Percentiles rank a stretch among this genome's conserved stretches.
Evolutionary conservation across 1,139 yeast genomes (phyloP).

Genomic region (Pichia sp.): DNA sequence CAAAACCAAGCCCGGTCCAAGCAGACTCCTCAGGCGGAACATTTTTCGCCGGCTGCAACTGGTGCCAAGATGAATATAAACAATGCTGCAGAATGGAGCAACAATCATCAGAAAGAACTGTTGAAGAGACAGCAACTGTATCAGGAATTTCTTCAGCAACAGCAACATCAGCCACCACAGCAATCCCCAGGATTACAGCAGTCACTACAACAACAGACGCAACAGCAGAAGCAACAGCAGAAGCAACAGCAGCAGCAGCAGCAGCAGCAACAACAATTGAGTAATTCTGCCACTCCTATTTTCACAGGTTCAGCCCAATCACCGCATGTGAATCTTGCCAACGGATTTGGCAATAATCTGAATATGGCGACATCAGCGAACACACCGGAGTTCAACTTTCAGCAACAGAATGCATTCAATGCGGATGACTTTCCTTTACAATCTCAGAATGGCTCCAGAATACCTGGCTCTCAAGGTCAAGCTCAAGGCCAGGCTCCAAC

Average conservation of each 20-base stretch:
- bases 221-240: conserved; percentile 11
- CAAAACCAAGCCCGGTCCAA: conserved; percentile 10
- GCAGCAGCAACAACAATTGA: conserved; percentile 4
- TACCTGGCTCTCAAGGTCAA: neutral
- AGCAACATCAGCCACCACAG: conserved; percentile 10
- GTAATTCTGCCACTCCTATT: neutral
- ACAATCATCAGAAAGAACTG: conserved; percentile 2
- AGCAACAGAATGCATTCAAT: neutral
- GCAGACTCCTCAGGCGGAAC: neutral
- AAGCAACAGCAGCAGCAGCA: conserved; percentile 6
- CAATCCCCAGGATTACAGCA: neutral
- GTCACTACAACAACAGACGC: neutral
- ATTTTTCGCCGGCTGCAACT: neutral
- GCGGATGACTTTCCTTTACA: neutral
- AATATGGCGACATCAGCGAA: neutral
- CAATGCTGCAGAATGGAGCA: conserved; percentile 3
- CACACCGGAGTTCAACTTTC: conserved; percentile 3
- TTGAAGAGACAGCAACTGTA: conserved; percentile 14
- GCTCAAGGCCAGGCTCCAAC: conserved; percentile 5
- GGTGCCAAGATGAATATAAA: neutral
- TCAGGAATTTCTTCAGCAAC: conserved; percentile 8
- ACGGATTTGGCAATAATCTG: conserved; percentile 3
- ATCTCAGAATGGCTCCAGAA: conserved; percentile 1
- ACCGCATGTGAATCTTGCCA: neutral
- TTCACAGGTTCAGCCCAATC: conserved; percentile 1